Evolutionary conservation across 2,329 filamentous ascomycete species (phyloP), one percentile per base, ranked within the genome.

Genomic region (Verruconis gallopava): DNA sequence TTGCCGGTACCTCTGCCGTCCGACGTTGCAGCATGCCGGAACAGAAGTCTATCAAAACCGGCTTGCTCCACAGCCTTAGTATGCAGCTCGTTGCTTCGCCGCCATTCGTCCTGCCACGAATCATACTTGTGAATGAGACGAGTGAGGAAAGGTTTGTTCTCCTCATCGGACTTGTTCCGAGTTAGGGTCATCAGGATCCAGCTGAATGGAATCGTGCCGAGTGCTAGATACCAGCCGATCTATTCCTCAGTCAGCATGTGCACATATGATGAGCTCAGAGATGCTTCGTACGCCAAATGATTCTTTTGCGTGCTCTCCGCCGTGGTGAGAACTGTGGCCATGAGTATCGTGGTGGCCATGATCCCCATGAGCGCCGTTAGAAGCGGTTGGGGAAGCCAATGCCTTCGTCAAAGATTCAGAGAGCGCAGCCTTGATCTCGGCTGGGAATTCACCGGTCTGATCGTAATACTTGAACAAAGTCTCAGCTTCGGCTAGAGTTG

Each of bases 51-150:
- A 20, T 43, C 41, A 19, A 11, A 5, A n/a, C 41, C 41, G 14
- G 41, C 41, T 22, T 39, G 41, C 33, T 43, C 41, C 17, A 43
- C 35, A 33, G 36, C 30, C 34, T 37, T 38, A 19, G 41, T 43
- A 20, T 43, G 41, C 21, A 43, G 20, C 41, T 25, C 41, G 18
- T 43, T 43, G 17, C 41, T 25, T 28, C 17, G 21, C 35, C 17
- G 21, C 25, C 34, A 40, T 1, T 12, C 20, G 5, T 43, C 36
- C 11, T 28, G 34, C 41, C 41, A 33, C 14, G 6, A 6, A 20
- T 43, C 41, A 19, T 43, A 43, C 4, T 17, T 22, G 9, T 28
- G 33, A 3, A 42, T 42, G 9, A 34, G n/a, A 2, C 32, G 40
- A 12, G 40, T 42, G 11, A 43, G 20, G 21, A 21, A 43, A 22